A percentile compares a stretch with the other conserved stretches of the same genome.
phyloP scores from a whole-genome alignment of 306 rosid species.

The Begonia peltatifolia region DNA sequence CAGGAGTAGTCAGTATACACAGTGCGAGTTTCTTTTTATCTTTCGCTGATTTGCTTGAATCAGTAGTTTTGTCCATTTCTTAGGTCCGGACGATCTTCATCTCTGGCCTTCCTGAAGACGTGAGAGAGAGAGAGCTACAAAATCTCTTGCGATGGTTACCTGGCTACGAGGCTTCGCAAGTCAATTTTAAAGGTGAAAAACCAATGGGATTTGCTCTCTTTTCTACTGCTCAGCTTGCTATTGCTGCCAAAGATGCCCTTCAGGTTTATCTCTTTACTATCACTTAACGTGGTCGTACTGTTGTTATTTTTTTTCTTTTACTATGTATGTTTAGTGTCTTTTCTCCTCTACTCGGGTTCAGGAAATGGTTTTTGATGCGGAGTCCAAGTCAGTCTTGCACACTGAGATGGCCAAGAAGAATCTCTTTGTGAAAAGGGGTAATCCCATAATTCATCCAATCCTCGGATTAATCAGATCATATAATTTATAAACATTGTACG shows the following conservation, averaged over 20 bases:
- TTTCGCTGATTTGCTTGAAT: background rate
- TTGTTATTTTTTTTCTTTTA: background rate
- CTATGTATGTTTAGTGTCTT: background rate
- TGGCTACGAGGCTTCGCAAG: slow-evolving; percentile 93
- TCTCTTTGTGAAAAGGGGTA: slow-evolving; percentile 82
- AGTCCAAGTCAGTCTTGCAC: slow-evolving; percentile 76
- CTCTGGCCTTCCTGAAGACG: slow-evolving; percentile 92
- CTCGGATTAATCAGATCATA: background rate
- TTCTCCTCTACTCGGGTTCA: slow-evolving; percentile 5
- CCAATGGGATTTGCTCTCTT: slow-evolving; percentile 98
- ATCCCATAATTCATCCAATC: background rate
- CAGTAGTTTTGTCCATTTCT: background rate
- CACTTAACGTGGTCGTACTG: background rate
- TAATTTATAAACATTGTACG: background rate
- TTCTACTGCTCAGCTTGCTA: slow-evolving; percentile 49
- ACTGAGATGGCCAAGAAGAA: slow-evolving; percentile 99
- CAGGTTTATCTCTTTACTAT: slow-evolving; percentile 30
- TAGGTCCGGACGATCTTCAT: slow-evolving; percentile 85
- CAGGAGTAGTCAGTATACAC: background rate
- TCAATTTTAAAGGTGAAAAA: slow-evolving; percentile 84
- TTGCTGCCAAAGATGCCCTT: slow-evolving; percentile 76
- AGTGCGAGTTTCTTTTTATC: background rate
- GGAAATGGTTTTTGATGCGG: slow-evolving; percentile 85
- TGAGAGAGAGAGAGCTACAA: slow-evolving; percentile 79
- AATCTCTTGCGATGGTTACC: slow-evolving; percentile 87